Percentiles rank a stretch among this genome's conserved stretches.
phyloP scores from a whole-genome alignment of 2,329 filamentous ascomycete species.

The Sporothrix humicola region DNA sequence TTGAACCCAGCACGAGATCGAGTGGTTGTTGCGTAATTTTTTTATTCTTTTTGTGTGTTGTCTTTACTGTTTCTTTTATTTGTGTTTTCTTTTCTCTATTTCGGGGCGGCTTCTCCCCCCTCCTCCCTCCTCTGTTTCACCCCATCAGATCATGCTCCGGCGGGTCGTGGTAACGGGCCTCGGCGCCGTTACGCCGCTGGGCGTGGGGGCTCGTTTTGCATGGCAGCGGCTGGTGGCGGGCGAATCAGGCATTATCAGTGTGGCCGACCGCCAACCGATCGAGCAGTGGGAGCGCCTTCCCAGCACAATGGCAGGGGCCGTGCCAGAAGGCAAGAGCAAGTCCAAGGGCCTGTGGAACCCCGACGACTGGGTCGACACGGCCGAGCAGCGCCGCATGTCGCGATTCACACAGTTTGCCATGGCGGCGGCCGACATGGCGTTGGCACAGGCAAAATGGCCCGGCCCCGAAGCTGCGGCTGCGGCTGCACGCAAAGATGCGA shows the following conservation, averaged over 20 bases:
- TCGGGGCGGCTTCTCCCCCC: neutral
- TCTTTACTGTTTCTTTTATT: neutral
- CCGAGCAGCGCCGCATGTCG: slow-evolving; percentile 79
- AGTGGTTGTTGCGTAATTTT: slow-evolving; percentile 14
- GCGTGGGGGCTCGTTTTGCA: slow-evolving; percentile 75
- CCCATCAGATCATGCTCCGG: slow-evolving; percentile 47
- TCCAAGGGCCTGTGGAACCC: slow-evolving; percentile 56
- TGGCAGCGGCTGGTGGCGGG: slow-evolving; percentile 83
- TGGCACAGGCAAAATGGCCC: slow-evolving; percentile 80
- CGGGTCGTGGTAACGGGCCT: slow-evolving; percentile 85
- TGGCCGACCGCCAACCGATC: slow-evolving; percentile 63
- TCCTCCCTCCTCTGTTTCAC: neutral
- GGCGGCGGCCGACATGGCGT: slow-evolving; percentile 82
- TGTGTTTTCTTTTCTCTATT: neutral
- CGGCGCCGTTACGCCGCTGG: slow-evolving; percentile 81
- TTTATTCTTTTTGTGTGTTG: neutral
- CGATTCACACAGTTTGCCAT: slow-evolving; percentile 90
- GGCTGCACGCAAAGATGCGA: neutral
- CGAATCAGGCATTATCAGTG: slow-evolving; percentile 78
- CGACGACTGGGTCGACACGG: slow-evolving; percentile 58
- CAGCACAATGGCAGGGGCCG: slow-evolving; percentile 82
- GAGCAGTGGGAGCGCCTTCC: slow-evolving; percentile 72
- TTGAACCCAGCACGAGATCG: neutral
- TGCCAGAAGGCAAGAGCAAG: slow-evolving; percentile 59
- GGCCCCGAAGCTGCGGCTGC: slow-evolving; percentile 41